Evolutionary conservation across 1,284 basidiomycete genomes (phyloP), one percentile per base, ranked within the genome.

Genomic region (Mrakiaceae sp.): DNA sequence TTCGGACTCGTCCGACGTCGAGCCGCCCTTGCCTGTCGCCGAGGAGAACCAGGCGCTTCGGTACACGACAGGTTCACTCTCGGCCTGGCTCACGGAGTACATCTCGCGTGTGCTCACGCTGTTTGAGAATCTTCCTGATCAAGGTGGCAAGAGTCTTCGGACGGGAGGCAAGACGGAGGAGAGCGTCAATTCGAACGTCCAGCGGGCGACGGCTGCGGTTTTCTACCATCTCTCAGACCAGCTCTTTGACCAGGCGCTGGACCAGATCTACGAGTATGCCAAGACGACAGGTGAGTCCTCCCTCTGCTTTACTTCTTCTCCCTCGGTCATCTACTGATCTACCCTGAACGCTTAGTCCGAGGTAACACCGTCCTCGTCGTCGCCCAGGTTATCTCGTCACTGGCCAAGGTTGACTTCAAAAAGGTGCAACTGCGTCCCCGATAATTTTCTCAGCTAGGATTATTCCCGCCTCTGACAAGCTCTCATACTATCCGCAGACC

Each of bases 71-170:
- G 83, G 87, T 5, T 81, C 81, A 7, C 90, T 92, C 74, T 84
- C 88, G 68, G 89, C 92, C 70, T 98, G 95, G 95, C 86, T 95
- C 4, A 83, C 85, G 0, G 87, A 88, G 53, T 87, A 96, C 68
- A 86, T 98, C 70, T 83, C 88, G 6, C 43, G 55, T 7, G 86
- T 98, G 48, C 80, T 98, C 58, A 83, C 88, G 0, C 78, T 98
- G 4, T 95, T 90, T 71, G 90, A 94, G 76, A 91, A 95, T 71
- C 80, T 98, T 5, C 95, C 96, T 0, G 94, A 98, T 72, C 93
- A 94, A 76, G 90, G 90, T 11, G 88, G 88, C 10, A 82, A 83
- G 64, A 76, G 78, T 52, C 74, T 83, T 81, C 76, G 69, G 73
- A 70, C 76, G 2, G 76, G 77, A 47, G 75, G 78, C n/a, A 77